Conservation (phyloP, 2,329 filamentous ascomycete species). For the Ophiosphaerella narmari region DNA sequence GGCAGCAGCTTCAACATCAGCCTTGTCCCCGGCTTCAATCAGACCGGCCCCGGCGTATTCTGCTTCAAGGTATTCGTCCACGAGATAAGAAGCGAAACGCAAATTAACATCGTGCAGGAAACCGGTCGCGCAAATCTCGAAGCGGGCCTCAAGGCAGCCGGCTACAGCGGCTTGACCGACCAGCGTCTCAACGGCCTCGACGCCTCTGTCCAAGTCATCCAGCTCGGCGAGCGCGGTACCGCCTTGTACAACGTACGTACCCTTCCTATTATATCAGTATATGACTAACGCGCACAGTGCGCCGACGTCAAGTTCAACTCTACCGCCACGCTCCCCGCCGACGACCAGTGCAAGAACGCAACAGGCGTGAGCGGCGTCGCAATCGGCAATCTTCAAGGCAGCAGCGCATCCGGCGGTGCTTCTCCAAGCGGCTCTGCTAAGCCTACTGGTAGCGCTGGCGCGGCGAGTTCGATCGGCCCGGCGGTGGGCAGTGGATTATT, state of each 20-base stretch:
- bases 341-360: conserved; percentile 46
- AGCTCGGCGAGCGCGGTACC: conserved; percentile 47
- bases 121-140: conserved; percentile 33
- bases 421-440: conserved; percentile 1
- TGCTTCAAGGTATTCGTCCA: conserved; percentile 42
- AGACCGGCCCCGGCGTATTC: conserved; percentile 54
- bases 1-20: conserved; percentile 53
- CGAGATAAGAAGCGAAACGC: neutral
- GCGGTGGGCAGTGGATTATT: conserved; percentile 21
- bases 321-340: conserved; percentile 42
- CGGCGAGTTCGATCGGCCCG: conserved; percentile 20
- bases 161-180: conserved; percentile 24
- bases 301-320: conserved; percentile 51
- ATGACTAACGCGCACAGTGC: conserved; percentile 40
- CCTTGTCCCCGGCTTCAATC: conserved; percentile 52
- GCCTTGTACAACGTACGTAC: conserved; percentile 50
- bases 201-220: conserved; percentile 53
- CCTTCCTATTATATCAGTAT: neutral
- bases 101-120: conserved; percentile 15
- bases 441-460: conserved; percentile 13
- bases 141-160: conserved; percentile 27
- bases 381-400: conserved; percentile 25
- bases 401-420: neutral
- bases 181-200: conserved; percentile 44
- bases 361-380: conserved; percentile 46